Conservation (phyloP, 176 grass and related monocot species). For the Rhynchospora breviuscula region DNA sequence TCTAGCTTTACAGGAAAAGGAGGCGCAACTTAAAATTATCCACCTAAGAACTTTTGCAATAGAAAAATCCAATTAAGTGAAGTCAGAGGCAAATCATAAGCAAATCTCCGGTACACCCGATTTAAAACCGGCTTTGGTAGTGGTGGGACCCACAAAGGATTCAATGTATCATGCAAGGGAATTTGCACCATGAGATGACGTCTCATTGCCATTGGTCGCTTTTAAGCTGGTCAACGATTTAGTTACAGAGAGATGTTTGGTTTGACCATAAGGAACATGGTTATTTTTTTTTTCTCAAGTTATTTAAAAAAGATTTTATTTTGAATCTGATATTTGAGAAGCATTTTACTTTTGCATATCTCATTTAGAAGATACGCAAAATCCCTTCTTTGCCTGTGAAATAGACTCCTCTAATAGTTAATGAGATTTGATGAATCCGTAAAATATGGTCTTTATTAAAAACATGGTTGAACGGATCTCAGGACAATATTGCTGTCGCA, state of each 20-base stretch:
- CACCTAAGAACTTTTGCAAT: slow-evolving; percentile 3
- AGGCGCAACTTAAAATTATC: background rate
- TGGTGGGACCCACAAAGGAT: slow-evolving; percentile 3
- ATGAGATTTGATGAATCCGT: background rate
- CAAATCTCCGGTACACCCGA: slow-evolving; percentile 18
- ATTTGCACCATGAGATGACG: background rate
- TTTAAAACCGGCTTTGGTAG: slow-evolving; percentile 23
- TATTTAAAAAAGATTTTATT: background rate
- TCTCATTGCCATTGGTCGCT: background rate
- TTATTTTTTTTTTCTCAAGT: background rate
- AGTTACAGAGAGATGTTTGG: slow-evolving; percentile 1
- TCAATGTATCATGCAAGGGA: slow-evolving; percentile 17
- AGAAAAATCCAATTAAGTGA: slow-evolving; percentile 31
- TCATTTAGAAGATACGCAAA: slow-evolving; percentile 10
- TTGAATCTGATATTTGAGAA: slow-evolving; percentile 16
- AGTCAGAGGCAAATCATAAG: slow-evolving; percentile 27
- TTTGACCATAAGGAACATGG: background rate
- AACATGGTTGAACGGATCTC: background rate
- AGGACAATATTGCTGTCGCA: background rate
- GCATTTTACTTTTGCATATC: slow-evolving; percentile 16
- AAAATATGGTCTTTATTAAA: background rate
- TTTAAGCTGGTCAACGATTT: background rate
- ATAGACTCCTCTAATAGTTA: background rate
- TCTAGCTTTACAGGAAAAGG: background rate
- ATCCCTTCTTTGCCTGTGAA: background rate